These are phyloP conservation scores for Penstemon newberryi DNA, from an alignment of 257 asterid genomes.

Conservation along the genomic window DNA sequence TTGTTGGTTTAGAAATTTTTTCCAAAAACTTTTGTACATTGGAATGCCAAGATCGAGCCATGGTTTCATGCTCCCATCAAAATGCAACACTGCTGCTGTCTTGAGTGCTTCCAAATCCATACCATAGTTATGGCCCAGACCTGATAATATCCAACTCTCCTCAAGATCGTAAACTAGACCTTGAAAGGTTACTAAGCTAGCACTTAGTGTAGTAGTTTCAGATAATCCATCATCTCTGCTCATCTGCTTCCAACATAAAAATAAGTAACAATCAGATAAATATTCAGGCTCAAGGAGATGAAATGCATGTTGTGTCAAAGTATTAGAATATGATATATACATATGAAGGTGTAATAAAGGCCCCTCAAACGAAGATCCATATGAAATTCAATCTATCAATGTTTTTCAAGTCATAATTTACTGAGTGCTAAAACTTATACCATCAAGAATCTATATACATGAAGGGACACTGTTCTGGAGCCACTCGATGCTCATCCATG, in stretches of 20 bases:
- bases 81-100: conserved; percentile 79
- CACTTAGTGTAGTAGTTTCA: conserved; percentile 55
- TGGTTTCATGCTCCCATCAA: conserved; percentile 96
- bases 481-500: not conserved
- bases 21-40: conserved; percentile 71
- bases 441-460: conserved; percentile 4
- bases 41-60: conserved; percentile 98
- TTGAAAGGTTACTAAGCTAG: conserved; percentile 72
- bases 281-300: conserved; percentile 7
- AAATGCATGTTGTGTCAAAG: conserved; percentile 20
- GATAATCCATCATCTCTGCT: conserved; percentile 43
- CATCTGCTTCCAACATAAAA: conserved; percentile 46
- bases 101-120: conserved; percentile 41
- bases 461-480: not conserved
- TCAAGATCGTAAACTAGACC: conserved; percentile 69
- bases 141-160: conserved; percentile 75
- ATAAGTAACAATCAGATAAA: conserved; percentile 22
- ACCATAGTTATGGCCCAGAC: conserved; percentile 83
- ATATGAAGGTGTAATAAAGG: not conserved
- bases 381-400: not conserved
- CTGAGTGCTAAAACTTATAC: not conserved
- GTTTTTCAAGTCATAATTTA: not conserved
- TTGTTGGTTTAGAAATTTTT: conserved; percentile 64
- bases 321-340: conserved; percentile 7
- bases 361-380: not conserved